These are phyloP conservation scores for Phialophora macrospora DNA, from an alignment of 2,329 filamentous ascomycete species.

Conservation along the genomic window DNA sequence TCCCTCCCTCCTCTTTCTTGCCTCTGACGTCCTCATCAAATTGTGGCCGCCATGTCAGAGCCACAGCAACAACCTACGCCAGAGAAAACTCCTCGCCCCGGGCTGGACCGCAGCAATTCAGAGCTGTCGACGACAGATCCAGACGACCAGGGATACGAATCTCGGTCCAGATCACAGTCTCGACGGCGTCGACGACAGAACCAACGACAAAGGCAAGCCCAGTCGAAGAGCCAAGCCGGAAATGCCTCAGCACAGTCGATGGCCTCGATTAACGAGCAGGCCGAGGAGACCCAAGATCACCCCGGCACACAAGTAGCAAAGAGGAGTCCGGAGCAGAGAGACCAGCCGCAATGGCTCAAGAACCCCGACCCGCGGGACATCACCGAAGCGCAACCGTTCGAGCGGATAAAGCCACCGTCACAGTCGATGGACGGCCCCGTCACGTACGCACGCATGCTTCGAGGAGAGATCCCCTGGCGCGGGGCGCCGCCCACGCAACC, in stretches of 20 bases:
- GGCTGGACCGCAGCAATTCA: slow-evolving; percentile 33
- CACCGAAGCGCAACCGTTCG: slow-evolving; percentile 59
- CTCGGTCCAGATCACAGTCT: slow-evolving; percentile 40
- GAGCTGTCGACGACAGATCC: slow-evolving; percentile 31
- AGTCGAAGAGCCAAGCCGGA: slow-evolving; percentile 32
- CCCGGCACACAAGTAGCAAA: slow-evolving; percentile 27
- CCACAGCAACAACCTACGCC: slow-evolving; percentile 36
- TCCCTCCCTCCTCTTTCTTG: background rate
- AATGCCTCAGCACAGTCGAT: slow-evolving; percentile 37
- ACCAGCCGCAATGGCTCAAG: slow-evolving; percentile 34
- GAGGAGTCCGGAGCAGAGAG: slow-evolving; percentile 16
- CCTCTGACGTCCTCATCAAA: slow-evolving; percentile 10
- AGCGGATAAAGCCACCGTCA: slow-evolving; percentile 60
- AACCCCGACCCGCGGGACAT: slow-evolving; percentile 47
- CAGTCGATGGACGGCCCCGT: slow-evolving; percentile 63
- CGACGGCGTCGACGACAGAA: slow-evolving; percentile 39
- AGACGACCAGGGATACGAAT: slow-evolving; percentile 40
- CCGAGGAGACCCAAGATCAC: slow-evolving; percentile 32
- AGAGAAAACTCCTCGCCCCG: slow-evolving; percentile 34
- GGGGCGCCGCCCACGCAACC: slow-evolving; percentile 58
- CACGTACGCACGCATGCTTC: slow-evolving; percentile 58
- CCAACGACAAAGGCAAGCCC: slow-evolving; percentile 36
- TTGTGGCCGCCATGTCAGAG: slow-evolving; percentile 34
- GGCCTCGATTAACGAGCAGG: slow-evolving; percentile 36
- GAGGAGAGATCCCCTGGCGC: slow-evolving; percentile 61